Base-by-base conservation (phyloP, 139 green algal genomes). In the Microglena sp. region DNA sequence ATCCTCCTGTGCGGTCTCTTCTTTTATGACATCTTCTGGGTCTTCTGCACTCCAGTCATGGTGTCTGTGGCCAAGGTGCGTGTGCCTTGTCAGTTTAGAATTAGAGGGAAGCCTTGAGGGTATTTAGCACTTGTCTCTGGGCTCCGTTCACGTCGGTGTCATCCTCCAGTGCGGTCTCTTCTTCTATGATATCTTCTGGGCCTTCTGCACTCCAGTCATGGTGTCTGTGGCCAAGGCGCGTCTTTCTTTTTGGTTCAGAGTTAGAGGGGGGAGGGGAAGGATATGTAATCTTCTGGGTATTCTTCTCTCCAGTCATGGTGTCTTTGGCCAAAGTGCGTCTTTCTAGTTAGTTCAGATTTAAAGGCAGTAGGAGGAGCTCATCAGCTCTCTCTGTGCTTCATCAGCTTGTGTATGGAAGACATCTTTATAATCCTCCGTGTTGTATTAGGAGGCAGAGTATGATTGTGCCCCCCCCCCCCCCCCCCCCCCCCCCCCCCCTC, bases 1-100 rank as follows among this genome's bases (percentile, higher is more conserved):
- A 64, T 64, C 31, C 24, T 64, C 29, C 56, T 64, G 29, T 28
- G 40, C 29, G 56, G 92, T 0, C 75, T 97, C 5, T 97, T 97
- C 69, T 86, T 97, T 33, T 97, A 97, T 60, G 94, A 99, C 83
- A 93, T 99, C 65, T 99, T 99, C 75, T 99, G 94, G 94, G 94
- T 98, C 24, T 99, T 99, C 80, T 97, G 75, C 77, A 99, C 94
- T 0, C 94, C 94, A 2, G 91, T 97, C 34, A 97, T 97, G 90
- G 88, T 95, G 24, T 76, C 66, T 24, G 91, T 97, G 22, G 92
- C 92, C 28, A 95, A 93, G n/a, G n/a, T n/a, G n/a, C n/a, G n/a
- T n/a, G n/a, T n/a, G n/a, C n/a, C n/a, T n/a, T 67, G 36, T 40
- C 4, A 30, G 29, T 46, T 22, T 28, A 40, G 50, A 31, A 5